Base-by-base conservation (phyloP, 2,329 filamentous ascomycete species). In the Penicillium corylophilum region DNA sequence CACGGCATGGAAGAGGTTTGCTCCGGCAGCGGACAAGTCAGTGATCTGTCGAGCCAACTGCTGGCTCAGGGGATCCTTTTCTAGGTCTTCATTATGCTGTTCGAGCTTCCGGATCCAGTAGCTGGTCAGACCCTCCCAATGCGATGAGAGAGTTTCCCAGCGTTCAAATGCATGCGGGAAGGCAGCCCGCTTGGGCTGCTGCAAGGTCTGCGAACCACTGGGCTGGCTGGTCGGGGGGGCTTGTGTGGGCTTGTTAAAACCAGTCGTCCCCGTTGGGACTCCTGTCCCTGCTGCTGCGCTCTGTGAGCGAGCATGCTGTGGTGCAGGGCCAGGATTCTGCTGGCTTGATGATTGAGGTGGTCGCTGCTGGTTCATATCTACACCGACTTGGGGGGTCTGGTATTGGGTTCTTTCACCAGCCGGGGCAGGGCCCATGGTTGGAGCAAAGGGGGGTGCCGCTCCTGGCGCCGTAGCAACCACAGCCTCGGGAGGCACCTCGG, bases 141-240 rank as follows among this genome's bases (percentile, higher is more conserved):
- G 93, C 5, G 94, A 95, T 0, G 94, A 99, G 2, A 99, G 76
- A 0, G 90, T 93, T 70, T 99, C 94, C 94, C 94, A 99, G 54
- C 94, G 83, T 72, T 99, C 93, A 65, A 99, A 99, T 0, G 94
- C 94, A 72, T 97, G 94, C 0, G 94, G 94, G 60, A 99, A 97
- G 0, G 87, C 86, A 42, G 88, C 89, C 51, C 85, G 71, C 48
- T 64, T 70, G 22, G 66, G 61, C 54, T 66, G 67, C 36, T 65
- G 74, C 63, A 64, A 67, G 40, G 53, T 54, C 54, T 70, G 66
- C 44, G 69, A 62, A 12, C 61, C 44, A 28, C 63, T 51, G 16
- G 60, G 50, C 41, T 67, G 64, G 22, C 59, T 60, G 20, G 53
- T 60, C 48, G 51, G 64, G 53, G 53, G 60, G 52, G 55, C 61